Evolutionary conservation across 768 basidiomycete species (phyloP), one percentile per base, ranked within the genome.

Genomic region (Psilocybe cyanescens): DNA sequence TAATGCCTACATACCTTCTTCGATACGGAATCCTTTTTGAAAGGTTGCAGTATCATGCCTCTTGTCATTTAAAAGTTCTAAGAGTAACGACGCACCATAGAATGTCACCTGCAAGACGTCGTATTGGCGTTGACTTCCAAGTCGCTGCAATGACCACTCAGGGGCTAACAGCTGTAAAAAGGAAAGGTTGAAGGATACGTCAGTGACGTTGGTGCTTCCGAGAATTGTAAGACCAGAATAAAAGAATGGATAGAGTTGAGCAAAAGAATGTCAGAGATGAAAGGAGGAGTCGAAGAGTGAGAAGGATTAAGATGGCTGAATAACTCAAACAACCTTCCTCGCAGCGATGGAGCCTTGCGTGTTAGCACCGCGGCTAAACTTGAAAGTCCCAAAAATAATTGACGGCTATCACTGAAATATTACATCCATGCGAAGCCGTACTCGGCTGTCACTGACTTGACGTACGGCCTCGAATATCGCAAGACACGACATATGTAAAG

Each of bases 221-320:
- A 3, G 4, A 48, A 16, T 11, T 14, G 14, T 9, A 16, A 19
- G 3, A 44, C 14, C 19, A 56, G 44, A 54, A 37, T 16, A 39
- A 54, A 54, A 37, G 53, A 54, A 39, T 54, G 53, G n/a, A 37
- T 39, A 37, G 53, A 54, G 33, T 54, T 54, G 8, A 35, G 4
- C 51, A n/a, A 33, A 33, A 37, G 17, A n/a, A 35, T 14, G 16
- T 54, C 31, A 35, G 51, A 16, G 35, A 12, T 17, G 14, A 28
- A 29, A 29, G 31, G 51, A 52, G 28, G 6, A 52, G 51, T 52
- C 9, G 51, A 14, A 28, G 14, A 30, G 14, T 29, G 33, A 35
- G 33, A 35, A 35, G 33, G 33, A 35, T 2, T 7, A 35, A 35
- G 11, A 11, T 35, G 33, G 33, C 11, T 35, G 33, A 35, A 35